Conservation (phyloP, 2,329 filamentous ascomycete genomes). For the Metarhizium guizhouense region DNA sequence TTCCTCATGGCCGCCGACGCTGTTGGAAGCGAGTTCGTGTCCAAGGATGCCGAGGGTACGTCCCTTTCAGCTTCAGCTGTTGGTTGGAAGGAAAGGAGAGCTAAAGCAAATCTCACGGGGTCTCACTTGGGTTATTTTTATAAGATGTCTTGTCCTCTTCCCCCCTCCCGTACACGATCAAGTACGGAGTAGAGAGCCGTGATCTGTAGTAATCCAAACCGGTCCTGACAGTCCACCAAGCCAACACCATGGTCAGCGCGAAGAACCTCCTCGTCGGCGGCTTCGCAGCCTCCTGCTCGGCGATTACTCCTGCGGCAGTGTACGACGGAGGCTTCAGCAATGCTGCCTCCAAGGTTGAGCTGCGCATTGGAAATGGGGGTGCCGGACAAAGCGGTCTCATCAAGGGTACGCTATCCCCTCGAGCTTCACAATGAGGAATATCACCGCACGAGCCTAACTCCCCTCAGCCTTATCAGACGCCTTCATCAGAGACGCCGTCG, state of each 20-base stretch:
- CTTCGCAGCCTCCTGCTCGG: neutral
- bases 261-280: neutral
- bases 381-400: conserved; percentile 28
- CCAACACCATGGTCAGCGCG: neutral
- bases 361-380: conserved; percentile 26
- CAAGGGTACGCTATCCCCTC: conserved; percentile 16
- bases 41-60: neutral
- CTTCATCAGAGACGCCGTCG: conserved; percentile 15
- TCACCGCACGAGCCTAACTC: neutral
- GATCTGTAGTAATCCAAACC: too few relatives aligned
- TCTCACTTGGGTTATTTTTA: too few relatives aligned
- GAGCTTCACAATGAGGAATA: neutral
- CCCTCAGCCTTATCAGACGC: conserved; percentile 16
- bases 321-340: conserved; percentile 14
- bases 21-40: neutral
- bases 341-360: conserved; percentile 5
- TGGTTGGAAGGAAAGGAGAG: too few relatives aligned
- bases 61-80: neutral
- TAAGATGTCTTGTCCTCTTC: too few relatives aligned
- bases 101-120: too few relatives aligned
- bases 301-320: conserved; percentile 10
- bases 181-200: too few relatives aligned
- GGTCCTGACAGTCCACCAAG: neutral
- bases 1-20: conserved; percentile 17
- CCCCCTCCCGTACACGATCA: too few relatives aligned